phyloP scores from a whole-genome alignment of 164 flowering plant genomes.

The Magnolia sinica region DNA sequence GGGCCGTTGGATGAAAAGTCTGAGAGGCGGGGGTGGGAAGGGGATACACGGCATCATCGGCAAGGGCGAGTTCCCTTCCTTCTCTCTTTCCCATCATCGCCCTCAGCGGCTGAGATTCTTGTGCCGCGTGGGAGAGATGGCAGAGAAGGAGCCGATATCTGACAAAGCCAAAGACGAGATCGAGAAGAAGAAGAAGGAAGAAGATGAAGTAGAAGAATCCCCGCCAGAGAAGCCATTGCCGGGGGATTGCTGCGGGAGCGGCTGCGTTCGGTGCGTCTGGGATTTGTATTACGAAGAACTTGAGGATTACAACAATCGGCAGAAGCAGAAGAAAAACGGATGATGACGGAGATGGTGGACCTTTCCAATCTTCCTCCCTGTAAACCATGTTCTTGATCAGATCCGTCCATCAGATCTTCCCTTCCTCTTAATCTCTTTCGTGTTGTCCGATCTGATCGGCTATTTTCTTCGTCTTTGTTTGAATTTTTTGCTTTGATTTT shows the following conservation, averaged over 20 bases:
- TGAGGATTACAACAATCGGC: slow-evolving; percentile 58
- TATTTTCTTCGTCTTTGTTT: too few species aligned
- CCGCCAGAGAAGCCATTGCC: slow-evolving; percentile 85
- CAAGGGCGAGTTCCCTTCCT: neutral
- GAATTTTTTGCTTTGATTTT: too few species aligned
- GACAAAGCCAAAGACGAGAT: slow-evolving; percentile 7
- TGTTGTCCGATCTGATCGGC: too few species aligned
- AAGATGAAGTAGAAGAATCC: neutral
- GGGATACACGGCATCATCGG: neutral
- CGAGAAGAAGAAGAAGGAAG: slow-evolving; percentile 1
- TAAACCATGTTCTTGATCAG: too few species aligned
- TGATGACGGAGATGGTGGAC: neutral
- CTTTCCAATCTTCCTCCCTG: too few species aligned
- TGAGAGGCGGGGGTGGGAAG: neutral
- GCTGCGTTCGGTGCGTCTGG: slow-evolving; percentile 97
- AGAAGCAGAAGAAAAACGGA: slow-evolving; percentile 5
- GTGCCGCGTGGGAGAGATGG: neutral
- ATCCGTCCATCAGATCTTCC: too few species aligned
- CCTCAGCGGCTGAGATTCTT: neutral
- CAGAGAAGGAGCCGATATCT: neutral
- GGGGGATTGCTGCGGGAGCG: slow-evolving; percentile 94
- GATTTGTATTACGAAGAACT: slow-evolving; percentile 93
- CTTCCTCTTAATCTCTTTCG: too few species aligned
- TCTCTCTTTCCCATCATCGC: neutral
- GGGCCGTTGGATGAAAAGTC: neutral